Conservation (phyloP, 2,329 filamentous ascomycete genomes). For the Cryphonectria nitschkei region DNA sequence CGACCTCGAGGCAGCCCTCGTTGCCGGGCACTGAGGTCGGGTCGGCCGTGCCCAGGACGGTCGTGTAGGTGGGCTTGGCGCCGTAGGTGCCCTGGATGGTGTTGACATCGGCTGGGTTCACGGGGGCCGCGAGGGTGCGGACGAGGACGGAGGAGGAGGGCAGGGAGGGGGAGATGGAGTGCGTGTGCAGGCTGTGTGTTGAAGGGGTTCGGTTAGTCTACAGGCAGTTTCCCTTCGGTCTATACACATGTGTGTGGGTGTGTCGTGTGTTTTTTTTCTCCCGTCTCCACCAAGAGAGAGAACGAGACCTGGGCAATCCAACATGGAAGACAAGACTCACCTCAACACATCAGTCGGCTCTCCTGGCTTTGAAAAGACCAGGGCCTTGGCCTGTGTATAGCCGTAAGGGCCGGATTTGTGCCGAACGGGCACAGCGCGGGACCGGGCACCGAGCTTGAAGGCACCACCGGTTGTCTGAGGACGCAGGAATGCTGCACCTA, state of each 20-base stretch:
- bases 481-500: constrained; percentile 24
- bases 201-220: neutral
- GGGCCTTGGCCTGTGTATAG: constrained; percentile 83
- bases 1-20: constrained; percentile 92
- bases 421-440: constrained; percentile 40
- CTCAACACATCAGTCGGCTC: constrained; percentile 73
- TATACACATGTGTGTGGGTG: neutral
- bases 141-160: constrained; percentile 70
- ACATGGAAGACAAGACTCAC: constrained; percentile 42
- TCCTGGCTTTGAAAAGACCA: constrained; percentile 75
- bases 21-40: constrained; percentile 84
- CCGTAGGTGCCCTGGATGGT: constrained; percentile 97
- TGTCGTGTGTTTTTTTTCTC: neutral
- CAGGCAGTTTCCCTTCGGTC: neutral
- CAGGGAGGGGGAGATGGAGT: constrained; percentile 77
- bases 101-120: constrained; percentile 98
- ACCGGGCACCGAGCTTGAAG: constrained; percentile 15
- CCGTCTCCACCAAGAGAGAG: neutral
- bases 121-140: constrained; percentile 85
- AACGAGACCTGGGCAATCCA: no score
- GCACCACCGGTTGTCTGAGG: constrained; percentile 10
- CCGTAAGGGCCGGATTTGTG: constrained; percentile 69
- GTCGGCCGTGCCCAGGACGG: constrained; percentile 72
- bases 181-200: constrained; percentile 62
- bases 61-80: constrained; percentile 76